Evolutionary conservation across 2,329 filamentous ascomycete genomes (phyloP), one percentile per base, ranked within the genome.

Genomic region (Fusarium clavum): DNA sequence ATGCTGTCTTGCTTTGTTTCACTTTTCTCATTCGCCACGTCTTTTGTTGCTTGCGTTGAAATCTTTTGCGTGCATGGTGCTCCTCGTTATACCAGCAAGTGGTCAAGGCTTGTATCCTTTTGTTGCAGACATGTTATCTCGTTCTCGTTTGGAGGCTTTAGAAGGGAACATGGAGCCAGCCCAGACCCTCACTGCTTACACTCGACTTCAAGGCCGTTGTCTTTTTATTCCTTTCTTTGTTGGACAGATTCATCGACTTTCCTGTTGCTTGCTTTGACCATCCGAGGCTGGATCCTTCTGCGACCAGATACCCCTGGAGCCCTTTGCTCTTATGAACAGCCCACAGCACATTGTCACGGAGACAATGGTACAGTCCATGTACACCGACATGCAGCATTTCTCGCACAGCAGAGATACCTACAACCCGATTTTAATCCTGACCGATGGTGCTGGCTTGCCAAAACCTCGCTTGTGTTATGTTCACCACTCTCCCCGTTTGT

Each of bases 61-160:
- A 20, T 38, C 30, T 67, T 58, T 64, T 57, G 53, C 65, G 56
- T 71, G 58, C 45, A 53, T 25, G 45, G 24, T 66, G 63, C 53
- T 57, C 25, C 32, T 64, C 54, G 53, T 53, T 34, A 64, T 46
- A 54, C 45, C 49, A 46, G 64, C 22, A 32, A 32, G 49, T 57
- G 62, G 40, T 59, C 63, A 55, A 54, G 63, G 67, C 69, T 55
- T 63, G 59, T 72, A 29, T 70, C 70, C 65, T 67, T 40, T 51
- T 57, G 38, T 46, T 67, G 58, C 46, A 58, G 60, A 27, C 34
- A 27, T 65, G 51, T 59, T 60, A 30, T 24, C 44, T 41, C 45
- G 18, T 44, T 69, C 45, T 57, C 32, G 46, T 62, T 38, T 61
- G 32, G 48, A 56, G 41, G 46, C 30, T 56, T 20, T 14, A 30